Evolutionary conservation across 495 filamentous ascomycete genomes (phyloP).

Genomic region (Penicillium coprophilum): DNA sequence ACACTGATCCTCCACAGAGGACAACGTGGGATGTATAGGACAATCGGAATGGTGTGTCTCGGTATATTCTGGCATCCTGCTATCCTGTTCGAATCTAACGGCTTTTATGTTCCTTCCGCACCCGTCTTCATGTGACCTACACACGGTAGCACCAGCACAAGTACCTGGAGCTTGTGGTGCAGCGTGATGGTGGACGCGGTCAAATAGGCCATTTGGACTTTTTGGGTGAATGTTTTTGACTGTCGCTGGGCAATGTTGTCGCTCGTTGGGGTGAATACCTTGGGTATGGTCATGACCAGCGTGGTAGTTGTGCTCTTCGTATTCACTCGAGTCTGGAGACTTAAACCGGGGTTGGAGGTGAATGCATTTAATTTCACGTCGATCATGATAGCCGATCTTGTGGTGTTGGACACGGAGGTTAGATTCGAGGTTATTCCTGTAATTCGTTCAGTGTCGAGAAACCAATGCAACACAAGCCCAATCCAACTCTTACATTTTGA

Average conservation of each 20-base stretch:
- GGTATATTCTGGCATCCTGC: not conserved
- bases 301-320: not conserved
- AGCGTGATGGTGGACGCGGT: not conserved
- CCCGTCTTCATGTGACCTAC: not conserved
- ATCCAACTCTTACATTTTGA: not conserved
- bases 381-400: not conserved
- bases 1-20: not conserved
- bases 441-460: not conserved
- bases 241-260: too few relatives aligned
- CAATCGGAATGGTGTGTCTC: not conserved
- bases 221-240: not conserved
- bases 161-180: not conserved
- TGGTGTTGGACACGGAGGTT: not conserved
- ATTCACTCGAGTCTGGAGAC: not conserved
- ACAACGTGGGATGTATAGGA: not conserved
- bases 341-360: not conserved
- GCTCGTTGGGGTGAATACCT: not conserved
- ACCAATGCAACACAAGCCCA: not conserved
- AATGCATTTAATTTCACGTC: not conserved
- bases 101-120: not conserved
- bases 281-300: not conserved
- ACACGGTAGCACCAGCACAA: not conserved
- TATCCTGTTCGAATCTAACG: conserved; percentile 2
- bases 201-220: not conserved
- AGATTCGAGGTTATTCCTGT: not conserved